Evolutionary conservation across 352 stramenopile genomes (phyloP).

Genomic region (Pythium myriotylum): DNA sequence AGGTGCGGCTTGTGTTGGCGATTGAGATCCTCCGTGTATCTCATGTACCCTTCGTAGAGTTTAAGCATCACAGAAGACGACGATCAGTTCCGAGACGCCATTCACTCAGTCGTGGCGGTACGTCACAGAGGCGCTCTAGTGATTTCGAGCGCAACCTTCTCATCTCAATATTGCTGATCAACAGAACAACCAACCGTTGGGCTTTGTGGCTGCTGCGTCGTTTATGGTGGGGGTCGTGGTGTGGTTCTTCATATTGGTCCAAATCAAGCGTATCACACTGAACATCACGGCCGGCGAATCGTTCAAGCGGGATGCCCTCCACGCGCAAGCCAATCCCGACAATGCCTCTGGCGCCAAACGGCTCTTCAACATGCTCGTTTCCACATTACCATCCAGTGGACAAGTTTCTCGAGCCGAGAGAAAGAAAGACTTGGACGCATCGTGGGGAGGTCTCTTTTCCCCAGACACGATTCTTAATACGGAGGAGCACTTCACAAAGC

Average conservation of each 20-base stretch:
- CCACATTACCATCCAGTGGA: constrained; percentile 29
- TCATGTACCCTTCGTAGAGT: no score
- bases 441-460: constrained; percentile 77
- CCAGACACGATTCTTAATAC: constrained; percentile 76
- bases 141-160: no score
- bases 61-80: neutral
- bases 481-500: constrained; percentile 62
- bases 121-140: constrained; percentile 12
- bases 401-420: constrained; percentile 31
- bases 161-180: neutral
- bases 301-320: constrained; percentile 83
- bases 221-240: constrained; percentile 63
- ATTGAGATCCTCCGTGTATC: neutral
- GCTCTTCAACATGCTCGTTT: constrained; percentile 26
- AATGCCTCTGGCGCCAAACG: constrained; percentile 19
- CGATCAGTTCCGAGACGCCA: constrained; percentile 33
- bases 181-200: constrained; percentile 65
- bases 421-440: constrained; percentile 67
- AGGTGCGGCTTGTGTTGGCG: constrained; percentile 28
- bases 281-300: constrained; percentile 83
- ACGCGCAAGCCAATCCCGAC: constrained; percentile 56
- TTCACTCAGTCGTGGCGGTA: constrained; percentile 63
- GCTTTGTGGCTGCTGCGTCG: constrained; percentile 67
- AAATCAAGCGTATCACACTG: constrained; percentile 67
- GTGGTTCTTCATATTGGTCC: constrained; percentile 75